Percentiles rank a stretch among this genome's conserved stretches.
phyloP scores from a whole-genome alignment of 2,329 filamentous ascomycete species.

The Trichoderma asperellum region DNA sequence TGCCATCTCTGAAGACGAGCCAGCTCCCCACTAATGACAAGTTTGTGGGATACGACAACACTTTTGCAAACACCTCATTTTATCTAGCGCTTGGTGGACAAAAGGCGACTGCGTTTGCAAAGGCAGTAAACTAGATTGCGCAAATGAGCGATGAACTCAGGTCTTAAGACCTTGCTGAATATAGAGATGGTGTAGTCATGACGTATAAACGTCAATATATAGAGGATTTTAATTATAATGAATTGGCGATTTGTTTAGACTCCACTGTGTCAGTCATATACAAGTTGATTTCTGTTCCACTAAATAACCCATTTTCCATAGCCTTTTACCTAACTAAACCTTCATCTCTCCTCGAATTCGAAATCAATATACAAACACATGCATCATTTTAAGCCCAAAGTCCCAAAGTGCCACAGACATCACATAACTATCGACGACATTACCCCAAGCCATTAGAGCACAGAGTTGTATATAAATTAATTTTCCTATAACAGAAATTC shows the following conservation, averaged over 20 bases:
- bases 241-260: neutral
- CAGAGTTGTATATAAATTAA: slow-evolving; percentile 6
- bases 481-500: neutral
- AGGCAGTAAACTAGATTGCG: neutral
- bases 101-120: slow-evolving; percentile 18
- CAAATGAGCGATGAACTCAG: neutral
- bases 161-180: neutral
- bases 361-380: neutral
- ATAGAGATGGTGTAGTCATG: neutral
- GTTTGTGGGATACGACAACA: slow-evolving; percentile 23
- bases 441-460: neutral
- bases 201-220: neutral
- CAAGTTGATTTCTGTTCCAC: neutral
- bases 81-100: slow-evolving; percentile 22
- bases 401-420: neutral
- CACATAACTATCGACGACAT: neutral
- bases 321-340: neutral
- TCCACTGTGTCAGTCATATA: neutral
- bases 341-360: neutral
- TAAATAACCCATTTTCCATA: neutral
- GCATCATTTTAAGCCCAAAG: neutral
- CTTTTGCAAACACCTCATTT: neutral
- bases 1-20: slow-evolving; percentile 13
- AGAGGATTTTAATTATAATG: neutral
- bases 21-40: slow-evolving; percentile 26